Evolutionary conservation across 345 rosid species (phyloP), one percentile per base, ranked within the genome.

Genomic region (Lenwebbia sp.): DNA sequence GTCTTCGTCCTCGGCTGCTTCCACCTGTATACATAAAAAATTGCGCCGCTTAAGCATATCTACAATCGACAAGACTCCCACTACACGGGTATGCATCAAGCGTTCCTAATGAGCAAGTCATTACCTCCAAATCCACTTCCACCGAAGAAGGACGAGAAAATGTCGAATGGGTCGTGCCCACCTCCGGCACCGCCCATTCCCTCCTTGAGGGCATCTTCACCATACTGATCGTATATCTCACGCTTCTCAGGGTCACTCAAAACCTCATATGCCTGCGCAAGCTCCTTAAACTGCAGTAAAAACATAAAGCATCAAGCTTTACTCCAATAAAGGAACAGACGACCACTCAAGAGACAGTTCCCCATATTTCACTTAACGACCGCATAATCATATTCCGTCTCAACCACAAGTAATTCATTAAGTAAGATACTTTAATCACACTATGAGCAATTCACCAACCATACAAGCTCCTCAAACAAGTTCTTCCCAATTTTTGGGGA

Each of bases 121-220:
- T 37, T 82, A 96, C 98, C 96, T 85, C 98, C 98, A 86, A 94
- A 94, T 1, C 95, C 93, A 86, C 87, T 88, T 21, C 95, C 93
- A 50, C 98, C 96, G 56, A 95, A 96, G 94, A 96, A 96, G 30
- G 96, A 92, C 8, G 92, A 90, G 88, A 96, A 95, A 86, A 95
- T 94, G 85, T 96, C 99, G 49, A 96, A 96, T 2, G 98, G 99
- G 87, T 94, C 96, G 22, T 95, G 96, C 49, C 89, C 95, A 53
- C 90, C 94, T 25, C 90, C 91, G 14, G 92, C 96, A 47, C 95
- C 94, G 10, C 95, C 96, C 96, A 94, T 93, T 88, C 99, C 98
- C 58, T 96, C 99, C 94, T 96, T 96, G 84, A 96, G 98, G 7
- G 96, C 98, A 85, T 96, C 98, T 88, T 96, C 99, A 9, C 99